These are phyloP conservation scores for Penicillium sp. DNA, from an alignment of 2,329 filamentous ascomycete genomes.

Conservation along the genomic window DNA sequence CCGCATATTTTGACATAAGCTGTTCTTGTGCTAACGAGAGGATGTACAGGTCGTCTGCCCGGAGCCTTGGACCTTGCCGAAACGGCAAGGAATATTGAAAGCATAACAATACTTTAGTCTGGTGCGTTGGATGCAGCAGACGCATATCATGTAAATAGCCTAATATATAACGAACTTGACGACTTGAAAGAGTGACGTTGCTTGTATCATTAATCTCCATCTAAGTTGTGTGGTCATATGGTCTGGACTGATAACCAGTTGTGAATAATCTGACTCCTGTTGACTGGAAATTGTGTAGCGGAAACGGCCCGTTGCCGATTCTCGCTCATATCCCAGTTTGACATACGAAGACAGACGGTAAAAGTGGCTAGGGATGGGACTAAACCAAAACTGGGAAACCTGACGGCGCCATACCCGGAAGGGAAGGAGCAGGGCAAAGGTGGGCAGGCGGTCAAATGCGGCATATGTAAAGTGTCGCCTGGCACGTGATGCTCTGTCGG, in stretches of 20 bases:
- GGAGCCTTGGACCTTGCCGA: slow-evolving; percentile 67
- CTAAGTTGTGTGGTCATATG: neutral
- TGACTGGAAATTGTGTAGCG: too few species aligned
- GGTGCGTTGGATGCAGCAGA: slow-evolving; percentile 11
- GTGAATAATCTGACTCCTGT: too few species aligned
- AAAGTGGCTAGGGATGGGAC: too few species aligned
- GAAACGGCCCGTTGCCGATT: too few species aligned
- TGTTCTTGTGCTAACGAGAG: neutral
- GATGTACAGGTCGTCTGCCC: slow-evolving; percentile 60
- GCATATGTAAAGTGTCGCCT: too few species aligned
- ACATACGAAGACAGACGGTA: too few species aligned
- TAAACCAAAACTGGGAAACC: too few species aligned
- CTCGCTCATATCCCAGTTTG: too few species aligned
- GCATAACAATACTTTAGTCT: slow-evolving; percentile 23
- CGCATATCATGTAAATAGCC: slow-evolving; percentile 17
- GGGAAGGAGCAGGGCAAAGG: too few species aligned
- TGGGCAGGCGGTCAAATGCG: too few species aligned
- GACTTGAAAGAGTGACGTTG: neutral
- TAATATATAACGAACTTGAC: slow-evolving; percentile 5
- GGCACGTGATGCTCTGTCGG: neutral
- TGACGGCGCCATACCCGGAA: too few species aligned
- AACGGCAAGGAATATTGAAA: slow-evolving; percentile 40
- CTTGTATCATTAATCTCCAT: neutral
- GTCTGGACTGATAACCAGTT: too few species aligned
- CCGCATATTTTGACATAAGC: neutral